Conservation (phyloP, 2,329 filamentous ascomycete genomes). For the Teratosphaeria destructans region DNA sequence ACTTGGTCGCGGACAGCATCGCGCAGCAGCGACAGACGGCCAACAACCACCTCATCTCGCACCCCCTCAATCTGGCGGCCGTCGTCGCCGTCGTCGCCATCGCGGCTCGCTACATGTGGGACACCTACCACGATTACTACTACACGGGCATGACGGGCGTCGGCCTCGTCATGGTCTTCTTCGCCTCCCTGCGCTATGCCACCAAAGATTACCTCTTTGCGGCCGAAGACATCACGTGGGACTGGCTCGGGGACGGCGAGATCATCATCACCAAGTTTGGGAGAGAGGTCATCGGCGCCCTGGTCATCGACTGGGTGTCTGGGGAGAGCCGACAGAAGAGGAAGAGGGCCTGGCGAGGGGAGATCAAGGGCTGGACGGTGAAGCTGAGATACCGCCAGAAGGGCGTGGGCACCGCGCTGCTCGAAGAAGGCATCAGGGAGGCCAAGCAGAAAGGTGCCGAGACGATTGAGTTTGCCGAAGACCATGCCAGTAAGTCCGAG, state of each 20-base stretch:
- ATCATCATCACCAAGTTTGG: slow-evolving; percentile 57
- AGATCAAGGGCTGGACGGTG: slow-evolving; percentile 74
- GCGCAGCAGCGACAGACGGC: slow-evolving; percentile 69
- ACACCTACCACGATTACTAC: slow-evolving; percentile 39
- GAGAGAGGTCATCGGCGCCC: slow-evolving; percentile 57
- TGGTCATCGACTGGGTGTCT: slow-evolving; percentile 57
- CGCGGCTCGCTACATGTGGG: slow-evolving; percentile 31
- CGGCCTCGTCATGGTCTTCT: slow-evolving; percentile 52
- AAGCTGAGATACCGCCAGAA: slow-evolving; percentile 49
- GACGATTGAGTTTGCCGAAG: slow-evolving; percentile 60
- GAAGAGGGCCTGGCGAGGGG: slow-evolving; percentile 51
- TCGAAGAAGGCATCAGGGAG: slow-evolving; percentile 61
- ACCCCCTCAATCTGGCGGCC: slow-evolving; percentile 40
- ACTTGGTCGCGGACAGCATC: slow-evolving; percentile 68
- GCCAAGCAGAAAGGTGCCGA: slow-evolving; percentile 59
- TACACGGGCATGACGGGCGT: slow-evolving; percentile 48
- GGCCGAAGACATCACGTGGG: slow-evolving; percentile 52
- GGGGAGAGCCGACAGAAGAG: slow-evolving; percentile 31
- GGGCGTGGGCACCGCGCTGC: slow-evolving; percentile 61
- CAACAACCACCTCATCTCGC: slow-evolving; percentile 51
- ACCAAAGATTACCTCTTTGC: slow-evolving; percentile 52
- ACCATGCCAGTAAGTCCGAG: slow-evolving; percentile 60
- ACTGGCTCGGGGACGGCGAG: slow-evolving; percentile 46
- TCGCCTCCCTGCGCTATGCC: slow-evolving; percentile 51
- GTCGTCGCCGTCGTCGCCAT: slow-evolving; percentile 30